These are phyloP conservation scores for Podospora pseudopauciseta DNA, from an alignment of 495 filamentous ascomycete species.

Conservation along the genomic window DNA sequence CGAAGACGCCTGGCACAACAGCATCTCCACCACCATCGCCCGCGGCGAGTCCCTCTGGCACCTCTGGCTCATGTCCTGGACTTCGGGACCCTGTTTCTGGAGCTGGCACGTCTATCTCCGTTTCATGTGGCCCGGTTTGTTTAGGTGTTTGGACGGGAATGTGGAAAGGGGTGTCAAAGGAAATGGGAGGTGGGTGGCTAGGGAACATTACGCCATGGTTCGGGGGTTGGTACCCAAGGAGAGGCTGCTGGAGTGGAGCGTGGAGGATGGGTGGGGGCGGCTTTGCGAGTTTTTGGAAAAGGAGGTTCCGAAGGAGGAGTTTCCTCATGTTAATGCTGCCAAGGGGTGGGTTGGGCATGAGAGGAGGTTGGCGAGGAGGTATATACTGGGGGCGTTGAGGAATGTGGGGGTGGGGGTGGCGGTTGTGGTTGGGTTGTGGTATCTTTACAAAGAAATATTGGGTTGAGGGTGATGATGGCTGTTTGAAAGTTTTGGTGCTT, in stretches of 20 bases:
- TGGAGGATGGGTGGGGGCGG: conserved; percentile 50
- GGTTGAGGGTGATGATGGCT: too few relatives aligned
- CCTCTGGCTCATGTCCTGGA: conserved; percentile 24
- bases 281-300: conserved; percentile 47
- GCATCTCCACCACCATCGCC: conserved; percentile 23
- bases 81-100: conserved; percentile 30
- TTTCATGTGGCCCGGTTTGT: conserved; percentile 29
- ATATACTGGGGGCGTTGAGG: neutral
- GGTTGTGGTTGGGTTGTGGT: too few relatives aligned
- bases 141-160: conserved; percentile 25
- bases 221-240: conserved; percentile 41
- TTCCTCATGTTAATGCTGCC: conserved; percentile 38
- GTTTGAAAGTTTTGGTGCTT: too few relatives aligned
- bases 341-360: neutral
- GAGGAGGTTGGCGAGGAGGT: neutral
- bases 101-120: conserved; percentile 30
- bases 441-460: too few relatives aligned
- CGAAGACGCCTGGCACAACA: conserved; percentile 40
- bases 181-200: conserved; percentile 24
- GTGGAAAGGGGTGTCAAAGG: conserved; percentile 21
- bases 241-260: conserved; percentile 44
- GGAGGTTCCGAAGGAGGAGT: conserved; percentile 39
- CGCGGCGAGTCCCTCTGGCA: conserved; percentile 25
- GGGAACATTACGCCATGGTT: conserved; percentile 31
- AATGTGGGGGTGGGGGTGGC: neutral